Evolutionary conservation across 768 basidiomycete genomes (phyloP).

Genomic region (Tremella mesenterica): DNA sequence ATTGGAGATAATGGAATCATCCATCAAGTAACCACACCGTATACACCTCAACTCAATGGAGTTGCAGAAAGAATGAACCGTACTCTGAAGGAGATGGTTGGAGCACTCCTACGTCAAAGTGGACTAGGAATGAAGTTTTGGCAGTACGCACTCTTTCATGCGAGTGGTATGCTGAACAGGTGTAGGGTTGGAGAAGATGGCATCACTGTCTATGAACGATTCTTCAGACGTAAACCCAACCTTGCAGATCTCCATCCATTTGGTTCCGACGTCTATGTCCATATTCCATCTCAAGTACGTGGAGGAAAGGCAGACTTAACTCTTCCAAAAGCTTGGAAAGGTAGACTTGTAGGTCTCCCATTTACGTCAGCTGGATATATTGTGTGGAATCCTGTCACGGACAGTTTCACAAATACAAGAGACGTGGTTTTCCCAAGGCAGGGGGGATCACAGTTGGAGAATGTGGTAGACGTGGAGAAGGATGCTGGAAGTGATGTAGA

Average conservation of each 20-base stretch:
- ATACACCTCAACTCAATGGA: conserved; percentile 12
- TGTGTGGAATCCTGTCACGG: background rate
- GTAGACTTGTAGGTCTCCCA: no score
- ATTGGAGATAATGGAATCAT: conserved; percentile 6
- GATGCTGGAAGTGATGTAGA: no score
- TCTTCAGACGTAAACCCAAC: conserved; percentile 2
- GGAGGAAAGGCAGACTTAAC: background rate
- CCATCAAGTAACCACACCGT: conserved; percentile 9
- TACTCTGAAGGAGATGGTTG: conserved; percentile 22
- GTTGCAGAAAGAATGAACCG: conserved; percentile 17
- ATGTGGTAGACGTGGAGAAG: background rate
- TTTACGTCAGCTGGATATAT: no score
- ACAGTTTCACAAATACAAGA: conserved; percentile 1
- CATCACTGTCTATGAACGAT: background rate
- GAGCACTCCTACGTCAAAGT: conserved; percentile 10
- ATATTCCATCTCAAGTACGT: conserved; percentile 6
- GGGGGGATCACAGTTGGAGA: conserved; percentile 1
- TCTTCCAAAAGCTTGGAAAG: background rate
- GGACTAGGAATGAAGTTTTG: conserved; percentile 4
- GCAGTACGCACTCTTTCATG: conserved; percentile 7
- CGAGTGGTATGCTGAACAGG: conserved; percentile 3
- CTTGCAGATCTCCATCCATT: conserved; percentile 2
- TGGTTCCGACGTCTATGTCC: conserved; percentile 4
- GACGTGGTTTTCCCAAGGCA: background rate
- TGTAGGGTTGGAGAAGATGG: background rate